Evolutionary conservation across 169 alveolate species (phyloP).

Genomic region (Eimeria tenella): DNA sequence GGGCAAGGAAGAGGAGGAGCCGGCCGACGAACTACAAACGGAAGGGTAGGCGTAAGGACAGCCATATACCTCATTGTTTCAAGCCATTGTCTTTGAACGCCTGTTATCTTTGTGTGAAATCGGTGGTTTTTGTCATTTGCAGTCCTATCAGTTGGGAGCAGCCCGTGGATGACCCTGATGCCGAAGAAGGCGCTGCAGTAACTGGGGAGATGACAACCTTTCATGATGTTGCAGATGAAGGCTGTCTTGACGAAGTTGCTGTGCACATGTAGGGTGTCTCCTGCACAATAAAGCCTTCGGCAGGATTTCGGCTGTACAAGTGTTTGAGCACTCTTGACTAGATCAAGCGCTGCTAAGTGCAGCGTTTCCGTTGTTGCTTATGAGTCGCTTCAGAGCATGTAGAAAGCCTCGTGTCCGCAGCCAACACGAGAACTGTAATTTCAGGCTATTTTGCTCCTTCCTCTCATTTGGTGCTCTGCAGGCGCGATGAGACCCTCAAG

Average conservation of each 20-base stretch:
- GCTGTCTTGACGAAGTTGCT: slow-evolving; percentile 69
- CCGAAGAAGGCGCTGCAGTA: slow-evolving; percentile 18
- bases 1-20: slow-evolving; percentile 58
- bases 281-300: neutral
- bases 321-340: neutral
- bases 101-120: too few relatives aligned
- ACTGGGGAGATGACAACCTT: slow-evolving; percentile 71
- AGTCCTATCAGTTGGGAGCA: slow-evolving; percentile 67
- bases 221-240: slow-evolving; percentile 68
- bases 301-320: neutral
- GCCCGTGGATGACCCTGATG: slow-evolving; percentile 42
- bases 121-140: neutral
- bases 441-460: neutral
- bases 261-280: slow-evolving; percentile 40
- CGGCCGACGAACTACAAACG: slow-evolving; percentile 67
- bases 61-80: neutral
- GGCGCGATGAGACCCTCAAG: slow-evolving; percentile 72
- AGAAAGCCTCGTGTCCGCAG: too few relatives aligned
- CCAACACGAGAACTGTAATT: neutral
- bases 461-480: neutral
- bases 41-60: slow-evolving; percentile 36
- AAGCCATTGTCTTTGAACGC: too few relatives aligned
- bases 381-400: too few relatives aligned
- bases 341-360: neutral
- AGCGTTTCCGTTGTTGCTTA: too few relatives aligned